phyloP scores from a whole-genome alignment of 305 asterid genomes.

The Fraxinus velutina region DNA sequence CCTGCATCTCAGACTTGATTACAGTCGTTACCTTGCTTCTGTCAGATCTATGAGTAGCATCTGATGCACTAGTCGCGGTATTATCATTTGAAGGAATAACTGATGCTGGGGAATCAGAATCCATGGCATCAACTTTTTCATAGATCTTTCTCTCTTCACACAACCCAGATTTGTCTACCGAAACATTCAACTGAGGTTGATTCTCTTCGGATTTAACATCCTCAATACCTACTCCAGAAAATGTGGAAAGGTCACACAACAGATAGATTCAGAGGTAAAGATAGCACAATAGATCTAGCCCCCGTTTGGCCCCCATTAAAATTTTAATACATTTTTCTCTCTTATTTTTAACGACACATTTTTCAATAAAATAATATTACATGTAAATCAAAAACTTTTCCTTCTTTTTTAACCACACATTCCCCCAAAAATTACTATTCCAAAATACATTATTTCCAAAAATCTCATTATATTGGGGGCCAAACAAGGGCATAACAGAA shows the following conservation, averaged over 20 bases:
- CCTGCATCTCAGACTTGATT: conserved; percentile 27
- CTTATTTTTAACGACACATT: background rate
- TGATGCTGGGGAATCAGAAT: conserved; percentile 5
- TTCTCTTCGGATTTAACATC: conserved; percentile 29
- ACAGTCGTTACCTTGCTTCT: conserved; percentile 19
- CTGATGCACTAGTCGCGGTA: conserved; percentile 25
- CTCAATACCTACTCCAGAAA: conserved; percentile 34
- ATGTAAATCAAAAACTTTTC: too few species aligned
- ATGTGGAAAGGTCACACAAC: conserved; percentile 11
- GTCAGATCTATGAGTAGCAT: conserved; percentile 28
- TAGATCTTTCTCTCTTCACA: conserved; percentile 18
- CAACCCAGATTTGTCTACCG: conserved; percentile 33
- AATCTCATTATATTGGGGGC: background rate
- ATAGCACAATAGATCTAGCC: background rate
- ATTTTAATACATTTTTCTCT: background rate
- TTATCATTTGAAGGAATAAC: conserved; percentile 20
- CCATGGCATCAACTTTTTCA: background rate
- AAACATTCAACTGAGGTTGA: conserved; percentile 31
- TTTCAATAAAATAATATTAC: background rate
- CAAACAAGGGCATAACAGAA: background rate
- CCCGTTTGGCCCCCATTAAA: background rate
- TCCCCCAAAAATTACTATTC: background rate
- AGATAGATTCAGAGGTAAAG: conserved; percentile 20
- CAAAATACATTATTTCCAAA: background rate
- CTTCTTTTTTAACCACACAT: background rate